phyloP scores from a whole-genome alignment of 768 basidiomycete species.

The Kondoa malvinella region DNA sequence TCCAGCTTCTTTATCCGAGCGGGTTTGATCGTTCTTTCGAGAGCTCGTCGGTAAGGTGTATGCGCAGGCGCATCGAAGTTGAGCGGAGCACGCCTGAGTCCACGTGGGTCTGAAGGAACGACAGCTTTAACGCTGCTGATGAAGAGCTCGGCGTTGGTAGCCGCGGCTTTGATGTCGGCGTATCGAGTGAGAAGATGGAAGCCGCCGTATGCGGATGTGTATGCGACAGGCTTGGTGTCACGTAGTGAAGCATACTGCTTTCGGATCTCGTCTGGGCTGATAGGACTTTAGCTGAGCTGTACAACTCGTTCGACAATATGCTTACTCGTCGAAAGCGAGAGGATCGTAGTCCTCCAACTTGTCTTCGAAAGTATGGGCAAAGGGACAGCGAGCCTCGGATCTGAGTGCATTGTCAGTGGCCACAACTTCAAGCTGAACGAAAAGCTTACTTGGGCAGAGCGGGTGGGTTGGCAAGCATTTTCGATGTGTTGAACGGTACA shows the following conservation, averaged over 20 bases:
- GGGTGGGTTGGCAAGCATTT: too few species aligned
- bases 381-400: background rate
- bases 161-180: conserved; percentile 17
- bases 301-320: background rate
- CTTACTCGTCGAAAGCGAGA: background rate
- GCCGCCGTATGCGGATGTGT: conserved; percentile 3
- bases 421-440: too few species aligned
- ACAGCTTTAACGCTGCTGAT: conserved; percentile 18
- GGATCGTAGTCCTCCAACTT: background rate
- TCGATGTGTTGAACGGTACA: too few species aligned
- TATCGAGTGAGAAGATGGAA: conserved; percentile 15
- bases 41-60: conserved; percentile 6
- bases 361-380: background rate
- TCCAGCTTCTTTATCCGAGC: background rate
- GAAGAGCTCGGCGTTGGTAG: conserved; percentile 2
- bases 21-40: conserved; percentile 17
- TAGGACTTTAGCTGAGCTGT: background rate
- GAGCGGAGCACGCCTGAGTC: conserved; percentile 9
- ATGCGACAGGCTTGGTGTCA: conserved; percentile 7
- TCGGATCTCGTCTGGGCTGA: background rate
- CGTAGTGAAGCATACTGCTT: background rate
- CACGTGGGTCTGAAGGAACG: background rate
- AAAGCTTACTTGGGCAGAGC: too few species aligned
- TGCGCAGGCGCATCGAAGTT: conserved; percentile 16
- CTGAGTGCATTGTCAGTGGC: too few species aligned